These are phyloP conservation scores for Penicillium expansum DNA, from an alignment of 2,329 filamentous ascomycete species.

Conservation along the genomic window DNA sequence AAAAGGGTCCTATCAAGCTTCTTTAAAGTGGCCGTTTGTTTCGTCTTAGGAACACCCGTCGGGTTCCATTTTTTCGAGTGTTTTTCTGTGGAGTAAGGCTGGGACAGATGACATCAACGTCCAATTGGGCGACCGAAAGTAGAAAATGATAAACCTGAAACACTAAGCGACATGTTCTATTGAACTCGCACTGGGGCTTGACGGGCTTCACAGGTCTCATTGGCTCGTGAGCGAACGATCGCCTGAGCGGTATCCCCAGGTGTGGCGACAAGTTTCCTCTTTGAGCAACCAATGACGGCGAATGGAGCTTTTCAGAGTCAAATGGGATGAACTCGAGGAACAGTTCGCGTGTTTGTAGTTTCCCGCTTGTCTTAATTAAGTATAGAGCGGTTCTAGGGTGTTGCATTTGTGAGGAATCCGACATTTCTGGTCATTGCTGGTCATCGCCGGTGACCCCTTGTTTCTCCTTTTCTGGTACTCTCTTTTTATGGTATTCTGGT, in stretches of 20 bases:
- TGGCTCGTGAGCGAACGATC: constrained; percentile 4
- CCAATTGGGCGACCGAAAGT: neutral
- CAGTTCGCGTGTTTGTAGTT: constrained; percentile 5
- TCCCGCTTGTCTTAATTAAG: neutral
- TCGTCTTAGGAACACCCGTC: constrained; percentile 1
- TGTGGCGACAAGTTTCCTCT: constrained; percentile 6
- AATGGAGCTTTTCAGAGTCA: neutral
- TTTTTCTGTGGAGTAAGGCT: constrained; percentile 15
- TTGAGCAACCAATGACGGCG: neutral
- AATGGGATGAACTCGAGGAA: neutral
- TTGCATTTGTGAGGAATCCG: constrained; percentile 6
- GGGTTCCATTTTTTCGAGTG: constrained; percentile 7
- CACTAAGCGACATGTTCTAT: constrained; percentile 10
- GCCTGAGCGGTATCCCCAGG: constrained; percentile 7
- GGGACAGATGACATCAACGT: constrained; percentile 3
- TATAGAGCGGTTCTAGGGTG: neutral
- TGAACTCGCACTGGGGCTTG: constrained; percentile 2
- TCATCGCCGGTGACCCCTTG: neutral
- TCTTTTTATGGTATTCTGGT: neutral
- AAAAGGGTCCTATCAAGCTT: neutral
- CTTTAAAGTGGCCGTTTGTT: constrained; percentile 5
- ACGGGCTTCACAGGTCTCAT: neutral
- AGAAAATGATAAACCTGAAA: constrained; percentile 10
- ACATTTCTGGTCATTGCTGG: neutral
- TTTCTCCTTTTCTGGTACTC: neutral